Conservation (phyloP, 1,284 basidiomycete genomes). For the Cutaneotrichosporon mucoides region DNA sequence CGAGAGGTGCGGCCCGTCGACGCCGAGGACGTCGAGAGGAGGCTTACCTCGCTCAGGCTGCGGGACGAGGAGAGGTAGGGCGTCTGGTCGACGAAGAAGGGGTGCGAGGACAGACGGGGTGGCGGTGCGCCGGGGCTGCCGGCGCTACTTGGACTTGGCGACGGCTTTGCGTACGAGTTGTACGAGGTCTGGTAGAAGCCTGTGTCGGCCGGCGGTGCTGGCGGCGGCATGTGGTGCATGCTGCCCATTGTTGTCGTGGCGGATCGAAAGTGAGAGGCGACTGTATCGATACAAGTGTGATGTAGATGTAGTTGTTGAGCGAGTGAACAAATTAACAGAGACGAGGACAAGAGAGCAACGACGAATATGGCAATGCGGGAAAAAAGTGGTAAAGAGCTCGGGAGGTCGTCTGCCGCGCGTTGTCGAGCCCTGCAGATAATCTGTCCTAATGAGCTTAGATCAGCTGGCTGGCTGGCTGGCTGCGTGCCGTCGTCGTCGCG, state of each 20-base stretch:
- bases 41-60: not conserved
- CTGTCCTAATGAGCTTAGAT: too few relatives aligned
- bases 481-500: too few relatives aligned
- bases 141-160: not conserved
- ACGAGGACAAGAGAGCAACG: too few relatives aligned
- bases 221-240: not conserved
- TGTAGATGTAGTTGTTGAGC: not conserved
- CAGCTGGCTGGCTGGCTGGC: too few relatives aligned
- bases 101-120: slow-evolving; percentile 16
- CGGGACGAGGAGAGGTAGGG: slow-evolving; percentile 18
- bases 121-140: not conserved
- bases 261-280: too few relatives aligned
- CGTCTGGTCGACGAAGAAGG: slow-evolving; percentile 28
- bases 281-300: too few relatives aligned
- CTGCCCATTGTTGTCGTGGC: not conserved
- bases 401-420: too few relatives aligned
- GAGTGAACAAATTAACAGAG: not conserved
- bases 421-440: too few relatives aligned
- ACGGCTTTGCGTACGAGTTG: not conserved
- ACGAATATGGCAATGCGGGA: too few relatives aligned
- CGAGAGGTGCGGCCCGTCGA: not conserved
- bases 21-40: not conserved
- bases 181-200: not conserved
- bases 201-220: not conserved
- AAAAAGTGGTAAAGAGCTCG: too few relatives aligned